A percentile compares a stretch with the other conserved stretches of the same genome.
phyloP scores from a whole-genome alignment of 2,329 filamentous ascomycete species.

The Fusarium austroafricanum region DNA sequence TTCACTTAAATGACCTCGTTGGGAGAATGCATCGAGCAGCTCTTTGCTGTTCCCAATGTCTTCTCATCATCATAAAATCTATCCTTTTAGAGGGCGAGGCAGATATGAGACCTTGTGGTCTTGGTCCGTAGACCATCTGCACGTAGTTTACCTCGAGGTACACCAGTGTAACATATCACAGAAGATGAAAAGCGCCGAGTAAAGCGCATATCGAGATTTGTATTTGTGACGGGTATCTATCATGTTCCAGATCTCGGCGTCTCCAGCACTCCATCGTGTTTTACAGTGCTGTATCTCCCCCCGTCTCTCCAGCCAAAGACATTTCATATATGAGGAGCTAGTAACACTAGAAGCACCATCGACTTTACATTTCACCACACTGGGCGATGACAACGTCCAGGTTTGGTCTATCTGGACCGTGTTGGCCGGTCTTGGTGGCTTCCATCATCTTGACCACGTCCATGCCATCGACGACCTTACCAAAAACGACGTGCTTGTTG shows the following conservation, averaged over 20 bases:
- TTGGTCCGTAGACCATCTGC: background rate
- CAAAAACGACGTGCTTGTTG: conserved; percentile 95
- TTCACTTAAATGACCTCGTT: background rate
- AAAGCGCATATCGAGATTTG: conserved; percentile 16
- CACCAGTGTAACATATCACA: conserved; percentile 27
- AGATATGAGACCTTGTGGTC: background rate
- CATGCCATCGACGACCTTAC: conserved; percentile 88
- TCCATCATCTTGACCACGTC: conserved; percentile 94
- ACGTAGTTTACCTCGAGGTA: conserved; percentile 5
- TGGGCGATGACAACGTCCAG: conserved; percentile 85
- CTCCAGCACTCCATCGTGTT: conserved; percentile 8
- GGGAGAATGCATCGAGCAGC: background rate
- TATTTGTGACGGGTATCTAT: conserved; percentile 38
- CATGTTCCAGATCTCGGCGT: conserved; percentile 24
- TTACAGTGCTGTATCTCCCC: background rate
- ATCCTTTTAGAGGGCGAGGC: background rate
- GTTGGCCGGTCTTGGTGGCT: conserved; percentile 82
- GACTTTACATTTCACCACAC: conserved; percentile 88
- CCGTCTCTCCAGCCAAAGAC: background rate
- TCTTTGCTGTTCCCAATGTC: too few species aligned
- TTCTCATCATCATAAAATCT: background rate
- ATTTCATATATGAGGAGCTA: background rate
- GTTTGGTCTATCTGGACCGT: conserved; percentile 81
- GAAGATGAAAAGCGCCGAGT: conserved; percentile 34
- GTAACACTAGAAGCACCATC: background rate